Base-by-base conservation (phyloP, 768 basidiomycete species). In the Termitomyces sp. region DNA sequence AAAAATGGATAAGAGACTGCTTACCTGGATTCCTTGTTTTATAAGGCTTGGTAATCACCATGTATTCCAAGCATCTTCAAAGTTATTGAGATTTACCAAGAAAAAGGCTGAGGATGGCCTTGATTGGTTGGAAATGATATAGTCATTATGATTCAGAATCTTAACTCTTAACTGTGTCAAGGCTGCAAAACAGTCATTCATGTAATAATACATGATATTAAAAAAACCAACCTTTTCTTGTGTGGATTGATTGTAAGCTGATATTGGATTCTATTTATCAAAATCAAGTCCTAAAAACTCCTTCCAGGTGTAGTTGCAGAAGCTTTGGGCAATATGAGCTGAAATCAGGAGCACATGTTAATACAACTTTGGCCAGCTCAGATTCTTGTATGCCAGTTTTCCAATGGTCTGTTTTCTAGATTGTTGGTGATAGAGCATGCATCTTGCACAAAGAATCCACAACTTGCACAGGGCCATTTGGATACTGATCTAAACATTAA, bases 41-140 rank as follows among this genome's bases (percentile, higher is more conserved):
- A 36, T 2, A 38, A 38, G 36, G 16, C 36, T 38, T 38, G 36
- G 14, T 2, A 38, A 16, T 16, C 14, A 5, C 36, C 12, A 38
- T 4, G 12, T 14, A 16, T 16, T 33, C 51, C 30, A 54, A 28
- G 52, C 58, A 54, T 43, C 44, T 8, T 35, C 16, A n/a, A 54
- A 54, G 33, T 59, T 52, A 26, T 5, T 4, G 5, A 59, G 47
- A n/a, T 46, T 48, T 9, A 59, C 26, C 18, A 47, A 16, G 5
- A 59, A 51, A n/a, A 59, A 59, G 2, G 48, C 32, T 7, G 58
- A 59, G 4, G 58, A 59, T 38, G 53, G 44, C 13, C 36, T 41
- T 20, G 58, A 59, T 20, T 20, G 5, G 7, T 26, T 53, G 12
- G 58, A 46, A 54, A 55, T 36, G 20, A 59, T 59, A 35, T 52